Evolutionary conservation across 257 asterid genomes (phyloP).

Genomic region (Scutellaria minor): DNA sequence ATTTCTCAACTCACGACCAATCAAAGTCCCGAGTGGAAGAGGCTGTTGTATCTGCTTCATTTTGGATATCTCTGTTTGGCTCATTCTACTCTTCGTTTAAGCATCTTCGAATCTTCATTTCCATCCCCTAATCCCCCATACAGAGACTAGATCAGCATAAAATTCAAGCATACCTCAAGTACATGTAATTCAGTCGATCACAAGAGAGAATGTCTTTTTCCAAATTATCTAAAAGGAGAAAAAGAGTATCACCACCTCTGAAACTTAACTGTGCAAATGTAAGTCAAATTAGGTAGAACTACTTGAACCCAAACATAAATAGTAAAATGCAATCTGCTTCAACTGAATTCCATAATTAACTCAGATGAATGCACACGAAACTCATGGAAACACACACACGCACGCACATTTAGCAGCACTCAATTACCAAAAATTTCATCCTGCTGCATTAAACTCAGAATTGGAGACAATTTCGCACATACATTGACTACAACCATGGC

Average conservation of each 20-base stretch:
- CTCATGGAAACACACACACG: constrained; percentile 7
- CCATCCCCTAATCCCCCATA: constrained; percentile 42
- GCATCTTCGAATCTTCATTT: constrained; percentile 51
- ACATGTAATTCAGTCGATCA: constrained; percentile 18
- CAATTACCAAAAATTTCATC: background rate
- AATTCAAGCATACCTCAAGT: constrained; percentile 6
- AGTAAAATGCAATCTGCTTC: constrained; percentile 25
- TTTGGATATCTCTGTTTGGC: constrained; percentile 52
- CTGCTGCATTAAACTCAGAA: constrained; percentile 33
- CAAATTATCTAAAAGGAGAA: constrained; percentile 8
- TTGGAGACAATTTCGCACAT: constrained; percentile 17
- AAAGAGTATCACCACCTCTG: background rate
- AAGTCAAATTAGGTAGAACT: background rate
- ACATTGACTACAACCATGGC: constrained; percentile 34
- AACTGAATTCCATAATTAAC: constrained; percentile 16
- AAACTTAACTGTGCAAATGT: background rate
- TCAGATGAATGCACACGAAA: constrained; percentile 11
- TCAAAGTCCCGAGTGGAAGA: constrained; percentile 77
- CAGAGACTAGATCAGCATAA: constrained; percentile 23
- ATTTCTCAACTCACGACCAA: constrained; percentile 81
- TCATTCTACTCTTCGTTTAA: constrained; percentile 55
- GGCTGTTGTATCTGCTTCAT: constrained; percentile 80
- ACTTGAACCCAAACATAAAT: constrained; percentile 11
- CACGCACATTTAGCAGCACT: background rate
- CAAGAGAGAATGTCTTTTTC: constrained; percentile 1